Evolutionary conservation across 2,329 filamentous ascomycete genomes (phyloP).

Genomic region (Fusarium praegraminearum): DNA sequence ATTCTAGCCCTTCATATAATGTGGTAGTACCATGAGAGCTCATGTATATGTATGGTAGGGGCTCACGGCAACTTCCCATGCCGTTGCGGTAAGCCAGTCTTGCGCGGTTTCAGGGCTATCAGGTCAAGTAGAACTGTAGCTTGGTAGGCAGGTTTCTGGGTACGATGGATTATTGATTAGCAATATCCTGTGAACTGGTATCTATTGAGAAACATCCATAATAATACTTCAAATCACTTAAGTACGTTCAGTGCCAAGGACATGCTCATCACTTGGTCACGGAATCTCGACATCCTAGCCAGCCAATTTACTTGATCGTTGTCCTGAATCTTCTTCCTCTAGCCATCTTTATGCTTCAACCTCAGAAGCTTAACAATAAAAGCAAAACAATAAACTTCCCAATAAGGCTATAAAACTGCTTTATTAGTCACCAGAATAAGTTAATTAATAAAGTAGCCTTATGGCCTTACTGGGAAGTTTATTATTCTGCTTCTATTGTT

Average conservation of each 20-base stretch:
- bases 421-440: no score
- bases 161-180: not conserved
- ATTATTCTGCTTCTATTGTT: no score
- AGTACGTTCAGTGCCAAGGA: not conserved
- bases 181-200: not conserved
- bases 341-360: not conserved
- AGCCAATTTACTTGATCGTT: not conserved
- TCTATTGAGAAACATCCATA: not conserved
- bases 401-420: no score
- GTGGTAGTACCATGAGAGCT: not conserved
- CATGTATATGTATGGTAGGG: no score
- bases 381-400: no score
- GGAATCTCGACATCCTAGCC: not conserved
- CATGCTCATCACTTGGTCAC: not conserved
- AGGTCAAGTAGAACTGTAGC: not conserved
- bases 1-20: conserved; percentile 1
- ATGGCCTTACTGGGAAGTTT: no score
- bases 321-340: not conserved
- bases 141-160: not conserved
- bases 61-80: no score
- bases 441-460: no score
- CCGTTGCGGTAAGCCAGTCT: not conserved
- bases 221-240: not conserved
- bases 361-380: no score
- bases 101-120: not conserved